These are phyloP conservation scores for Moesziomyces globuligerus DNA, from an alignment of 1,284 basidiomycete species.

Conservation along the genomic window DNA sequence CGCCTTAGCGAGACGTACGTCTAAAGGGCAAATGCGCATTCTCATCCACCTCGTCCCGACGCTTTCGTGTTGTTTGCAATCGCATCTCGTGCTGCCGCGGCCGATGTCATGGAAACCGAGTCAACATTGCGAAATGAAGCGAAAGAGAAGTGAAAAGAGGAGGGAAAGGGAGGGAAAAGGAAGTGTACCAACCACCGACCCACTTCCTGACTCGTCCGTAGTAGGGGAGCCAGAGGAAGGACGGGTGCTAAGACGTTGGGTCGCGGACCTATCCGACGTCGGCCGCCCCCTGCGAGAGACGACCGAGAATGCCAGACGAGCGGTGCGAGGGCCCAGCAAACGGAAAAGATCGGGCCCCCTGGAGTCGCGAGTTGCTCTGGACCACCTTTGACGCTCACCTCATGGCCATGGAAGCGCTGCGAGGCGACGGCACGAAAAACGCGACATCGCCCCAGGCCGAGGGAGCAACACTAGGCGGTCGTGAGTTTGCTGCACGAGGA, in stretches of 20 bases:
- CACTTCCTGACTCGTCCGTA: slow-evolving; percentile 24
- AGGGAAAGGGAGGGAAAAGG: slow-evolving; percentile 1
- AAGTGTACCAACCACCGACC: slow-evolving; percentile 53
- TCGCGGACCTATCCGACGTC: slow-evolving; percentile 36
- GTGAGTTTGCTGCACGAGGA: slow-evolving; percentile 53
- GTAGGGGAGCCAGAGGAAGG: slow-evolving; percentile 18
- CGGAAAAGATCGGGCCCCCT: slow-evolving; percentile 37
- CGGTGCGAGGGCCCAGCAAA: slow-evolving; percentile 51
- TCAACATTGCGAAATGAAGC: too few species aligned
- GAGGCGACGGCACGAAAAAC: slow-evolving; percentile 1
- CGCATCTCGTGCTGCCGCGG: too few species aligned
- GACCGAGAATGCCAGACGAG: neutral
- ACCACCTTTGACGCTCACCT: slow-evolving; percentile 54
- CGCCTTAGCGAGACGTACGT: slow-evolving; percentile 66
- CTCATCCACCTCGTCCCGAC: neutral
- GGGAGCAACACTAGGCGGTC: slow-evolving; percentile 56
- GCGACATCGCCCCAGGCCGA: slow-evolving; percentile 28
- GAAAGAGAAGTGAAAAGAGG: neutral
- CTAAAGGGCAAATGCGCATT: slow-evolving; percentile 7
- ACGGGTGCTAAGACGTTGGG: slow-evolving; percentile 51
- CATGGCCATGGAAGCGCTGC: slow-evolving; percentile 44
- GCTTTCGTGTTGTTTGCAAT: too few species aligned
- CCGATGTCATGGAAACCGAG: too few species aligned
- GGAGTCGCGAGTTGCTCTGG: slow-evolving; percentile 53
- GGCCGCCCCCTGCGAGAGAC: slow-evolving; percentile 36